Percentiles rank a stretch among this genome's conserved stretches.
Evolutionary conservation across 768 basidiomycete genomes (phyloP).

Genomic region (Tulasnella sp.): DNA sequence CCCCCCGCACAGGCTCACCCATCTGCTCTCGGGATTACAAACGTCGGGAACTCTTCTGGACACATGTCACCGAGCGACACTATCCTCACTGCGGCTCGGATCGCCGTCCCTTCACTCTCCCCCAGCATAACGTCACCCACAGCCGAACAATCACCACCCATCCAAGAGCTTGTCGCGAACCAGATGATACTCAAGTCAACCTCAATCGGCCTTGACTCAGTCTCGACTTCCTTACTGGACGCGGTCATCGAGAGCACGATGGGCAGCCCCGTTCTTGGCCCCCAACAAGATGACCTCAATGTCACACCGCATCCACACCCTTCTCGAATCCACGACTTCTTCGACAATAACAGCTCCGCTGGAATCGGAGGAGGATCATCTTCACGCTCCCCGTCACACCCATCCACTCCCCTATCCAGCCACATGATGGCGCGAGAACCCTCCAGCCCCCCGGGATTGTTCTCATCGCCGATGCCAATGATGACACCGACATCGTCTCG

Average conservation of each 20-base stretch:
- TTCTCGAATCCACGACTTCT: neutral
- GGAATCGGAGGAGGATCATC: neutral
- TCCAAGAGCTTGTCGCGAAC: conserved; percentile 64
- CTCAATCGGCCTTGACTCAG: conserved; percentile 39
- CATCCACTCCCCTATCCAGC: conserved; percentile 2
- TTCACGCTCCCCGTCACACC: neutral
- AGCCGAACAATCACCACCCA: conserved; percentile 25
- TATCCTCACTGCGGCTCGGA: no score
- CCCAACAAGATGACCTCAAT: neutral
- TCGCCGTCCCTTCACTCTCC: no score
- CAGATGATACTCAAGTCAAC: conserved; percentile 66
- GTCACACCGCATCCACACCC: neutral
- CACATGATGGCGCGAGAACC: conserved; percentile 37
- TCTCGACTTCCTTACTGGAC: neutral
- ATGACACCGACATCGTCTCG: no score
- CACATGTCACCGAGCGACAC: no score
- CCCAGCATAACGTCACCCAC: neutral
- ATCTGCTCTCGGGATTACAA: no score
- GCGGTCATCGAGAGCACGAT: neutral
- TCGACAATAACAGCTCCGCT: neutral
- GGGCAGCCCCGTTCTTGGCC: neutral
- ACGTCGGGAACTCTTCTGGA: no score
- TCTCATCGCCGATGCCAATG: conserved; percentile 24
- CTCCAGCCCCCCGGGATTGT: conserved; percentile 42
- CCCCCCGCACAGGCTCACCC: neutral